Evolutionary conservation across 352 stramenopile genomes (phyloP).

Genomic region (Globisporangium perplexum): DNA sequence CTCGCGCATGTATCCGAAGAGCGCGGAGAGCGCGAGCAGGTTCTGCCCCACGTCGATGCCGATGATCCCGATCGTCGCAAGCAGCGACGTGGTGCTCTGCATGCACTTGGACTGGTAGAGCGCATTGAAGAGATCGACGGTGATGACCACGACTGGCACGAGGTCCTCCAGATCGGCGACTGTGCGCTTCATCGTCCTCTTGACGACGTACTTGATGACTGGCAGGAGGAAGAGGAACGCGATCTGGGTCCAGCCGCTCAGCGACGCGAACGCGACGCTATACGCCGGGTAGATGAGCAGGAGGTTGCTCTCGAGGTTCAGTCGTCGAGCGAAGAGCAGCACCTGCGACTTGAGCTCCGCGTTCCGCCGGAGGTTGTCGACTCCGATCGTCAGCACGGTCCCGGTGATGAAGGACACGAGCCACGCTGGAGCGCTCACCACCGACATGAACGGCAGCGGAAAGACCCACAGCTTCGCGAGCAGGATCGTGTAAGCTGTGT

Average conservation of each 20-base stretch:
- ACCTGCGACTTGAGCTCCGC: constrained; percentile 13
- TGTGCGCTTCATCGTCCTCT: constrained; percentile 19
- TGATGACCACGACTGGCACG: constrained; percentile 1
- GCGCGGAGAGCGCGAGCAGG: background rate
- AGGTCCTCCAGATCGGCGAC: constrained; percentile 12
- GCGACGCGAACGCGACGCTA: constrained; percentile 18
- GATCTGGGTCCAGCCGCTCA: constrained; percentile 13
- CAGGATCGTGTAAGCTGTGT: constrained; percentile 5
- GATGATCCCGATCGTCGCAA: constrained; percentile 14
- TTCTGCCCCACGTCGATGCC: constrained; percentile 7
- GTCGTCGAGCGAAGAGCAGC: constrained; percentile 11
- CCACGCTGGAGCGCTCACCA: constrained; percentile 13
- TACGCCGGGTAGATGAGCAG: constrained; percentile 24
- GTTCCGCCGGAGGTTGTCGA: constrained; percentile 6
- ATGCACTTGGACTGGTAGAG: constrained; percentile 12
- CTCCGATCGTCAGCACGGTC: constrained; percentile 10
- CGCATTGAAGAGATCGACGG: constrained; percentile 6
- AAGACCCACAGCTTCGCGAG: constrained; percentile 28
- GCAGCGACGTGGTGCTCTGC: constrained; percentile 10
- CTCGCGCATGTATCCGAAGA: background rate
- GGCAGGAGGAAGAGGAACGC: constrained; percentile 24
- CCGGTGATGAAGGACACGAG: constrained; percentile 11
- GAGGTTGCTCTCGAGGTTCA: constrained; percentile 13
- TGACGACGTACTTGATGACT: constrained; percentile 20
- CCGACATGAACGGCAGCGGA: constrained; percentile 27